These are phyloP conservation scores for Gossypium stocksii DNA, from an alignment of 345 rosid genomes.

Conservation along the genomic window DNA sequence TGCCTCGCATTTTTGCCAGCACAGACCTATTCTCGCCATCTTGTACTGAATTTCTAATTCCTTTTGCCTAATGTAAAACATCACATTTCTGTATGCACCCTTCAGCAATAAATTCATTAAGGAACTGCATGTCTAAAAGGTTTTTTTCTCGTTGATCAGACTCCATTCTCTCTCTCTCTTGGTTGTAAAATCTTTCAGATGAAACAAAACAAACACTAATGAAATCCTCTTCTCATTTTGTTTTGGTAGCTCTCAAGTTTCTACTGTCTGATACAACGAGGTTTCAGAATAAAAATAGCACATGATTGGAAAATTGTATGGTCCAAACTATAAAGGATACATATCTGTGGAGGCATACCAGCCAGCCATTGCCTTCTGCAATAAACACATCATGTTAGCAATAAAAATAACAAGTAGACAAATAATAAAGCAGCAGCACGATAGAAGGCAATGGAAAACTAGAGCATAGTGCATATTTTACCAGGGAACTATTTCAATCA, in stretches of 20 bases:
- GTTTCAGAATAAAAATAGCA: neutral
- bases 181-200: neutral
- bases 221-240: neutral
- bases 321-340: conserved; percentile 46
- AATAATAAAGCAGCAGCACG: neutral
- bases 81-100: conserved; percentile 83
- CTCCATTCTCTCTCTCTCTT: neutral
- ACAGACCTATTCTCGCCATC: conserved; percentile 78
- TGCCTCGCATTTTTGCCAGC: conserved; percentile 80
- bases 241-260: neutral
- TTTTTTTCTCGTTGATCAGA: conserved; percentile 9
- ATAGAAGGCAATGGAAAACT: conserved; percentile 11
- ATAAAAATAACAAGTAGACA: conserved; percentile 9
- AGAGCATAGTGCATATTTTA: neutral
- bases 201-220: conserved; percentile 2
- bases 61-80: conserved; percentile 82
- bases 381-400: conserved; percentile 9
- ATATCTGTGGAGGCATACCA: conserved; percentile 82
- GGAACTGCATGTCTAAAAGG: conserved; percentile 27
- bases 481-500: neutral
- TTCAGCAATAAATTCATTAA: conserved; percentile 70
- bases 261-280: neutral
- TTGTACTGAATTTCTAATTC: conserved; percentile 93
- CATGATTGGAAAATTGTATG: neutral
- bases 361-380: conserved; percentile 97